Evolutionary conservation across 768 basidiomycete species (phyloP).

Genomic region (Pleurotus pulmonarius): DNA sequence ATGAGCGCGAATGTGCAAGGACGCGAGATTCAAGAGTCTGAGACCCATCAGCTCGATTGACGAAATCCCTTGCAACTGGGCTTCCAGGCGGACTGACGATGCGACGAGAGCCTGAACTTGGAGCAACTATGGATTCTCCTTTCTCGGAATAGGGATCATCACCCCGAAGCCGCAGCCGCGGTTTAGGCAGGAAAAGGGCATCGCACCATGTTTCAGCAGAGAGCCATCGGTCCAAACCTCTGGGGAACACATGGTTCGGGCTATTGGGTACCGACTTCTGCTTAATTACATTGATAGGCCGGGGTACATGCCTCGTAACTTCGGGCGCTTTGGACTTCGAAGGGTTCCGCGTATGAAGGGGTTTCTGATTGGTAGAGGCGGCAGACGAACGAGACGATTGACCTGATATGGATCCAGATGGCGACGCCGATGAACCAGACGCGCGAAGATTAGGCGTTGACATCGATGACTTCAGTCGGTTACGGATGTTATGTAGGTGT

Average conservation of each 20-base stretch:
- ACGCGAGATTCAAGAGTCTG: conserved; percentile 33
- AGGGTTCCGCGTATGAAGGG: neutral
- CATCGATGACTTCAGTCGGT: conserved; percentile 44
- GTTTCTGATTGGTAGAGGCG: neutral
- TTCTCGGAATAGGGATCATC: neutral
- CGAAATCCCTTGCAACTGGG: conserved; percentile 28
- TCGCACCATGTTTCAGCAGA: conserved; percentile 82
- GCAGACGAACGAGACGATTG: neutral
- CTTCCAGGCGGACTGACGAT: conserved; percentile 49
- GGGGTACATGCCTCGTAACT: neutral
- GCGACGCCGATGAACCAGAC: conserved; percentile 10
- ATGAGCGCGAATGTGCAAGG: conserved; percentile 44
- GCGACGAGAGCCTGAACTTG: conserved; percentile 19
- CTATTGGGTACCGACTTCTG: conserved; percentile 11
- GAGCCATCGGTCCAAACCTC: conserved; percentile 61
- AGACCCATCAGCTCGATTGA: conserved; percentile 22
- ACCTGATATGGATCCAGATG: conserved; percentile 14
- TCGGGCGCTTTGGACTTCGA: neutral
- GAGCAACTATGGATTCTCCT: neutral
- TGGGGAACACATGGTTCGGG: conserved; percentile 21
- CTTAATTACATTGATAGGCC: neutral
- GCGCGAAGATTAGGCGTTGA: conserved; percentile 65
- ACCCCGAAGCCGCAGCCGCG: conserved; percentile 56
- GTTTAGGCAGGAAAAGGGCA: conserved; percentile 71
- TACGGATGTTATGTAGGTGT: neutral